A percentile compares a stretch with the other conserved stretches of the same genome.
Evolutionary conservation across 495 filamentous ascomycete species (phyloP).

Genomic region (Geoglossum glabrum): DNA sequence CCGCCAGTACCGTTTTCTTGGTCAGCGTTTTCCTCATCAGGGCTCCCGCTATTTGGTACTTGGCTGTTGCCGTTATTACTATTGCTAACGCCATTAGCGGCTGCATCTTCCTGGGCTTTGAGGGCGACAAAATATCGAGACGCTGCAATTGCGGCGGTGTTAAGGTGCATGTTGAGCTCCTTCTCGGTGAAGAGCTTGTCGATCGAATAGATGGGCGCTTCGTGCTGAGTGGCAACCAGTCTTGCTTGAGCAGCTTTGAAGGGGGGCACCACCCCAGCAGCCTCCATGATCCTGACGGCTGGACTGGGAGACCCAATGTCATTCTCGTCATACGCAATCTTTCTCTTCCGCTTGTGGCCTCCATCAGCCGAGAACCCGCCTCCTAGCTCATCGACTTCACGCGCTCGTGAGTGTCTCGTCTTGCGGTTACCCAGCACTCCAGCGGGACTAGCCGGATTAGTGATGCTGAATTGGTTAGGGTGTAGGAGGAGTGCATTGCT

Average conservation of each 20-base stretch:
- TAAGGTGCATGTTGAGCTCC: constrained; percentile 12
- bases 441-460: constrained; percentile 5
- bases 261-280: not conserved
- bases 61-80: not conserved
- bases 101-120: constrained; percentile 10
- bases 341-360: constrained; percentile 1
- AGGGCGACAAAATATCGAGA: constrained; percentile 19
- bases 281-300: not conserved
- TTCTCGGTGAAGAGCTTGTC: constrained; percentile 8
- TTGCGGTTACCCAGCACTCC: constrained; percentile 7
- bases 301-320: constrained; percentile 3
- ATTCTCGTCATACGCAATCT: not conserved
- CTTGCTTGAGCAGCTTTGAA: not conserved
- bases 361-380: not conserved
- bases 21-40: not conserved
- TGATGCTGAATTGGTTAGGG: constrained; percentile 49
- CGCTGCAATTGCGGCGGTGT: constrained; percentile 20
- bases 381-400: constrained; percentile 1
- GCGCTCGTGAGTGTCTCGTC: constrained; percentile 3
- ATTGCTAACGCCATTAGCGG: not conserved
- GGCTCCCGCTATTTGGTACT: not conserved
- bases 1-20: not conserved
- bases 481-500: constrained; percentile 74
- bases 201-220: constrained; percentile 15
- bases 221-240: constrained; percentile 6